A percentile compares a stretch with the other conserved stretches of the same genome.
These are phyloP conservation scores for Xerocomus amazonicus DNA, from an alignment of 1,284 basidiomycete genomes.

Conservation along the genomic window DNA sequence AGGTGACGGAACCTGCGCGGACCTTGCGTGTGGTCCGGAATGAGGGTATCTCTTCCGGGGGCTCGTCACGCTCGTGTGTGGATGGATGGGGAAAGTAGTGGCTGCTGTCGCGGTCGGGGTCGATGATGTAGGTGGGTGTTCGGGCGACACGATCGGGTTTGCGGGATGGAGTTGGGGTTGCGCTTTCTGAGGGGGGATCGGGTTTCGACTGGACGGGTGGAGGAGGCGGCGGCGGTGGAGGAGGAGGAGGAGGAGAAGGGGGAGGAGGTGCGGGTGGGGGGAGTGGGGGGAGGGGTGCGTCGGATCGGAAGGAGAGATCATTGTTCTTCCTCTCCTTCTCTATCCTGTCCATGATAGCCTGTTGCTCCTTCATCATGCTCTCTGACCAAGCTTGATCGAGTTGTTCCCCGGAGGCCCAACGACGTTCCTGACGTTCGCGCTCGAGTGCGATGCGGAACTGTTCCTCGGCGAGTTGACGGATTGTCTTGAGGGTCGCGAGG, in stretches of 20 bases:
- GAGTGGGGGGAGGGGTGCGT: not conserved
- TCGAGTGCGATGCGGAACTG: conserved; percentile 40
- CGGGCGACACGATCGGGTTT: conserved; percentile 17
- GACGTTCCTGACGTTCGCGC: conserved; percentile 41
- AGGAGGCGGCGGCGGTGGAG: not conserved
- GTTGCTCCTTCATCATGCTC: conserved; percentile 40
- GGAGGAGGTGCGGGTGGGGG: not conserved
- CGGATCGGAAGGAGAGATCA: conserved; percentile 7
- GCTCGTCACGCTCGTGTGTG: conserved; percentile 21
- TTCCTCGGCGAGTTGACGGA: conserved; percentile 39
- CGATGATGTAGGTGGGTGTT: conserved; percentile 15
- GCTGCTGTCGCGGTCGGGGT: conserved; percentile 22
- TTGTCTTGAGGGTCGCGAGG: conserved; percentile 36
- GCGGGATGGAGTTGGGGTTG: conserved; percentile 3
- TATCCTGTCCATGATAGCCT: conserved; percentile 40
- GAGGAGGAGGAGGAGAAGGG: rapidly evolving
- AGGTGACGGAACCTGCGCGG: conserved; percentile 30
- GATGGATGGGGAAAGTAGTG: conserved; percentile 16
- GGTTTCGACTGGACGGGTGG: conserved; percentile 6
- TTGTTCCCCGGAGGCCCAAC: conserved; percentile 38
- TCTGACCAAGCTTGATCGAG: conserved; percentile 37
- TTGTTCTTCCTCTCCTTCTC: conserved; percentile 28
- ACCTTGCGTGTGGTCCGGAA: conserved; percentile 21
- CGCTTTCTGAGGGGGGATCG: conserved; percentile 12
- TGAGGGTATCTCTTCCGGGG: conserved; percentile 19